Base-by-base conservation (phyloP, 208 protist species). In the Trypanosoma lewisi region DNA sequence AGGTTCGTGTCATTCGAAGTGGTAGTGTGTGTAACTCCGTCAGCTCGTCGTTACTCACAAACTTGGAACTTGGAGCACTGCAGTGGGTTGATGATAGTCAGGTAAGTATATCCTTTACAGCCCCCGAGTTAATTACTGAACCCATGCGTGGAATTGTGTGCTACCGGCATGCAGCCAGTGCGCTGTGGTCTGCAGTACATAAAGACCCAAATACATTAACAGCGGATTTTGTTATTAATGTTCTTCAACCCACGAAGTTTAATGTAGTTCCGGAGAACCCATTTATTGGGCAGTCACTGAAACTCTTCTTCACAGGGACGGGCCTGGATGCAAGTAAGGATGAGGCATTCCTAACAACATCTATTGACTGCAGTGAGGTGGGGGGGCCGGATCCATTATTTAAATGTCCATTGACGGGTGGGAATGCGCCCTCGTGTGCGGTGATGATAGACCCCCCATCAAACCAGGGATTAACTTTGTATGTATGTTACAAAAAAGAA, bases 231-330 rank as follows among this genome's bases (percentile, higher is more conserved):
- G 85, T 79, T 25, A 83, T 96, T 37, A 73, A 83, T 25, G 58
- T 88, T 12, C 77, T 96, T 64, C 85, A 96, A 71, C 91, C 91
- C 4, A 84, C 75, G 9, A 54, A 65, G 19, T 94, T 90, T 63
- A 85, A 69, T 7, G 61, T 92, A 12, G 52, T 52, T 7, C 61
- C 78, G 21, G 14, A 76, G 17, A 58, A 14, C 5, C 82, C 87
- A 16, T 42, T 56, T 34, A 67, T 94, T 4, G 91, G 91, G 39
- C 55, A 80, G 51, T 55, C 61, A 3, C 14, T 93, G 17, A 67
- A 52, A 27, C 31, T 96, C 4, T 66, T 66, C 45, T 93, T 96
- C 63, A 58, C 41, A 14, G 91, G 91, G 17, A 72, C 30, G 0
- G 86, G 83, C 0, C 68, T 96, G 8, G 71, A 80, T 64, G 73